Evolutionary conservation across 129 eudicot species (phyloP).

Genomic region (Solidago caesia): DNA sequence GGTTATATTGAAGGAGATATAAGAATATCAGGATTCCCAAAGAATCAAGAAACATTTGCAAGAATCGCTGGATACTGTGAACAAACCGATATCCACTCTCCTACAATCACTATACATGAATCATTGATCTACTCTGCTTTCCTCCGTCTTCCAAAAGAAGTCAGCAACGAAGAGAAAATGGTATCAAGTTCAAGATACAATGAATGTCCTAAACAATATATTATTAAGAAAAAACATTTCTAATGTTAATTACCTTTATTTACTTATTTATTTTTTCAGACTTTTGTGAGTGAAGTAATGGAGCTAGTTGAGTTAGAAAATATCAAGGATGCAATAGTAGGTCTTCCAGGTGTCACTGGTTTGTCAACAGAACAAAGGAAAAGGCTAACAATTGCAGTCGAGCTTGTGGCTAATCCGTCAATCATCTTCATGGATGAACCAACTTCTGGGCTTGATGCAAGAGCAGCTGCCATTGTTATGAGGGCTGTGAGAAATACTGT

Average conservation of each 20-base stretch:
- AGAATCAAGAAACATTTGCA: slow-evolving; percentile 48
- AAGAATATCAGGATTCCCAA: slow-evolving; percentile 53
- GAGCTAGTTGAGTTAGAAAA: slow-evolving; percentile 65
- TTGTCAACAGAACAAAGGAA: slow-evolving; percentile 84
- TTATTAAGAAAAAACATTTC: neutral
- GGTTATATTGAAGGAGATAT: slow-evolving; percentile 54
- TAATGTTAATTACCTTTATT: neutral
- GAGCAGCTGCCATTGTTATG: slow-evolving; percentile 97
- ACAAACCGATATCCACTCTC: slow-evolving; percentile 56
- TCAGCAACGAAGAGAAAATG: slow-evolving; percentile 36
- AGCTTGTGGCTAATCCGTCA: slow-evolving; percentile 94
- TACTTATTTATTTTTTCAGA: slow-evolving; percentile 27
- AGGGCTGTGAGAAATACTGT: slow-evolving; percentile 93
- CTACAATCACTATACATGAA: slow-evolving; percentile 49
- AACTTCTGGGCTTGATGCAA: slow-evolving; percentile 91
- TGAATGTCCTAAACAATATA: neutral
- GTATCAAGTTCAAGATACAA: slow-evolving; percentile 14
- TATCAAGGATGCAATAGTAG: slow-evolving; percentile 70
- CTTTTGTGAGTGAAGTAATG: slow-evolving; percentile 68
- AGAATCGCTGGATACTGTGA: slow-evolving; percentile 56
- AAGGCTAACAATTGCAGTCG: slow-evolving; percentile 82
- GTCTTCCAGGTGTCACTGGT: slow-evolving; percentile 79
- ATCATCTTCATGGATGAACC: slow-evolving; percentile 96
- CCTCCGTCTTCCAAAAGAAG: slow-evolving; percentile 43
- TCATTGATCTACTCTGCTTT: slow-evolving; percentile 51